Percentiles rank a stretch among this genome's conserved stretches.
phyloP scores from a whole-genome alignment of 345 rosid genomes.

The Alliaria petiolata region DNA sequence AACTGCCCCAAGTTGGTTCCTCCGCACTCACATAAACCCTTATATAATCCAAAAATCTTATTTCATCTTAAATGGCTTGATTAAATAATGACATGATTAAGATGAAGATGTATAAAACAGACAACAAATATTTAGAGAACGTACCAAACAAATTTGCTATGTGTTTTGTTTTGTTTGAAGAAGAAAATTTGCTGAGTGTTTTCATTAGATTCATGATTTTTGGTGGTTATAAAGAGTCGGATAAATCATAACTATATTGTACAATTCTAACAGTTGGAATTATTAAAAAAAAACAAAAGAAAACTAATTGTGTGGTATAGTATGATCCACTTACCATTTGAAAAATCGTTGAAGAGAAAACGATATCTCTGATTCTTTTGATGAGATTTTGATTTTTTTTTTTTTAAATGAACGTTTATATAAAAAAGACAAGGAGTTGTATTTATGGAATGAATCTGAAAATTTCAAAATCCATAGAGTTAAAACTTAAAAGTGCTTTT shows the following conservation, averaged over 20 bases:
- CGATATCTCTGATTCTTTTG: background rate
- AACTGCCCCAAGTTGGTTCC: background rate
- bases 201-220: background rate
- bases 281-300: background rate
- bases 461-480: background rate
- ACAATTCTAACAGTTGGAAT: background rate
- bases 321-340: slow-evolving; percentile 15
- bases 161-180: too few species aligned
- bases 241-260: background rate
- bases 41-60: background rate
- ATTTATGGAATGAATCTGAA: background rate
- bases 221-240: background rate
- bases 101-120: background rate
- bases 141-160: background rate
- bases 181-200: too few species aligned
- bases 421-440: background rate
- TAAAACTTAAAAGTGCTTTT: background rate
- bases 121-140: background rate
- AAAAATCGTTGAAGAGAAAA: background rate
- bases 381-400: background rate
- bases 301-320: background rate
- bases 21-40: background rate
- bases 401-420: background rate
- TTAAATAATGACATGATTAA: background rate
- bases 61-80: background rate